Conservation (phyloP, 2,329 filamentous ascomycete genomes). For the Lachnellula occidentalis region DNA sequence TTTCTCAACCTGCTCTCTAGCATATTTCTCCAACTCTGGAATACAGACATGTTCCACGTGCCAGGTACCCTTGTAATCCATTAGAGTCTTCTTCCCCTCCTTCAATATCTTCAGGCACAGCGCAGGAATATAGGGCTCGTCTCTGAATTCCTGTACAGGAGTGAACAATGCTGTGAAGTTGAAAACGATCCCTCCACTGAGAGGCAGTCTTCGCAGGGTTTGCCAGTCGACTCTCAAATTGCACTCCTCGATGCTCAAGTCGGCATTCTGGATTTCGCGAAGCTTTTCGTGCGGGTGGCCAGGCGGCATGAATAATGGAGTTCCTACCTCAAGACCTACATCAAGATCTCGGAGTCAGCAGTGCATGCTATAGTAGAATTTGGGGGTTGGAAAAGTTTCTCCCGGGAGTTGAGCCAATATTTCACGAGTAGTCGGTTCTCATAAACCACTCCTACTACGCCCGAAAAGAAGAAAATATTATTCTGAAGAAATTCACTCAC, state of each 20-base stretch:
- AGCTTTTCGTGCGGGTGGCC: constrained; percentile 59
- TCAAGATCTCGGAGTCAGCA: too few species aligned
- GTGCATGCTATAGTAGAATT: too few species aligned
- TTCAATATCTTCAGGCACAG: constrained; percentile 63
- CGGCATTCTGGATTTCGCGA: constrained; percentile 51
- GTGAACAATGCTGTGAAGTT: constrained; percentile 89
- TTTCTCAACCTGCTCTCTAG: constrained; percentile 57
- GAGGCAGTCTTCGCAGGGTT: constrained; percentile 70
- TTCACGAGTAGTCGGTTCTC: too few species aligned
- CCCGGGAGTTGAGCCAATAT: too few species aligned
- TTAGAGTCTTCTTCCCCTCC: constrained; percentile 63
- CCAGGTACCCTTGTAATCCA: constrained; percentile 80
- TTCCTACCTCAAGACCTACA: constrained; percentile 57
- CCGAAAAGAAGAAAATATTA: too few species aligned
- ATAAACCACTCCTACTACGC: too few species aligned
- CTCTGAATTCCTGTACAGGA: constrained; percentile 59
- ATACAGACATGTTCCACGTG: constrained; percentile 70
- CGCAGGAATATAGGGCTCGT: constrained; percentile 68
- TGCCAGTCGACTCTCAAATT: constrained; percentile 83
- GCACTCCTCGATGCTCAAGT: constrained; percentile 53
- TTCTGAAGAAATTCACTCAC: constrained; percentile 26
- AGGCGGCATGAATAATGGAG: constrained; percentile 69
- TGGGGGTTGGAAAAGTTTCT: too few species aligned
- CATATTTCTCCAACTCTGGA: constrained; percentile 58
- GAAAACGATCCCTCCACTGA: constrained; percentile 72